Conservation (phyloP, 768 basidiomycete genomes). For the Tricholoma saponaceum region DNA sequence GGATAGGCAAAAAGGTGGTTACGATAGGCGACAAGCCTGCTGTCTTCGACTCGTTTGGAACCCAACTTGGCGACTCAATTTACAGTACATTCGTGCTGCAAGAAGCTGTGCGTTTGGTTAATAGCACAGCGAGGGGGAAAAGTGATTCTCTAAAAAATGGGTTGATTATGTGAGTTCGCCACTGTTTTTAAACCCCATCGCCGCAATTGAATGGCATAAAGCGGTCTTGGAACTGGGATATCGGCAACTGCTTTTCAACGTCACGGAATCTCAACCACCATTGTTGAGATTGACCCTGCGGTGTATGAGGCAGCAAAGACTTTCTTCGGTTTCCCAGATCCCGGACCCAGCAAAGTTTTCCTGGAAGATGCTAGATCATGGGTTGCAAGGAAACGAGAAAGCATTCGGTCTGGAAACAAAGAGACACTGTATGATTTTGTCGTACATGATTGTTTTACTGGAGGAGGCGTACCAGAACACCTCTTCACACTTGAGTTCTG, state of each 20-base stretch:
- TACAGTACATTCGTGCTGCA: slow-evolving; percentile 85
- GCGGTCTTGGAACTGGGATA: slow-evolving; percentile 86
- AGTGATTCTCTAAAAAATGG: slow-evolving; percentile 44
- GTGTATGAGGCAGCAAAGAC: slow-evolving; percentile 79
- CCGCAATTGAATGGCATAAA: slow-evolving; percentile 26
- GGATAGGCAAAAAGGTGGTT: slow-evolving; percentile 56
- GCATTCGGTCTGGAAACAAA: slow-evolving; percentile 21
- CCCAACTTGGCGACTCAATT: slow-evolving; percentile 68
- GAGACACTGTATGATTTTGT: slow-evolving; percentile 59
- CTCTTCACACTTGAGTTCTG: slow-evolving; percentile 86
- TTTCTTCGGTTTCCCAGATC: slow-evolving; percentile 78
- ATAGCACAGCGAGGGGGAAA: slow-evolving; percentile 40
- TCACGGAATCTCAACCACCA: slow-evolving; percentile 68
- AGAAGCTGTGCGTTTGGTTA: slow-evolving; percentile 74
- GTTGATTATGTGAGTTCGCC: slow-evolving; percentile 59
- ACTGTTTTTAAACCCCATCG: slow-evolving; percentile 9
- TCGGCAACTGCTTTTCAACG: slow-evolving; percentile 70
- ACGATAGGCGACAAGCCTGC: slow-evolving; percentile 38
- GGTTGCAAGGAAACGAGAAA: slow-evolving; percentile 42
- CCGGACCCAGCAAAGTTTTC: slow-evolving; percentile 55
- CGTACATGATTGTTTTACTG: slow-evolving; percentile 92
- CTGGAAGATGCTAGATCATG: slow-evolving; percentile 75
- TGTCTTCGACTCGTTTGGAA: slow-evolving; percentile 47
- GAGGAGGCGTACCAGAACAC: slow-evolving; percentile 84
- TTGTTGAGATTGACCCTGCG: slow-evolving; percentile 91